These are phyloP conservation scores for Boletus eberwhitei DNA, from an alignment of 768 basidiomycete species.

Conservation along the genomic window DNA sequence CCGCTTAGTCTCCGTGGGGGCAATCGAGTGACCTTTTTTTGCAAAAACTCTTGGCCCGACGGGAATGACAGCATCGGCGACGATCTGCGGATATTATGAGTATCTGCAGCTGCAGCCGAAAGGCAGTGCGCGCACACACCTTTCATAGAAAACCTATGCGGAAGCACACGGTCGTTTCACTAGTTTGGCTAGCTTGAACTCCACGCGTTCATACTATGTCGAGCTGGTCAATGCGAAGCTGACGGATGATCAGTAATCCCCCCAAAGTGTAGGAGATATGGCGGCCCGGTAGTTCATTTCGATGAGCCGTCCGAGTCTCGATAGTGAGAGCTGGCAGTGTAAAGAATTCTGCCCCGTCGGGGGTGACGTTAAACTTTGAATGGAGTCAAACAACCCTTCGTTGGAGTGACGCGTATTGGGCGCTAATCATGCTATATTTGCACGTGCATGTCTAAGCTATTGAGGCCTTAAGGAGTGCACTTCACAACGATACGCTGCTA, in stretches of 20 bases:
- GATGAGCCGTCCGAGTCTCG: neutral
- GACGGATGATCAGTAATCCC: conserved; percentile 1
- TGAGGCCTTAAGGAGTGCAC: too few relatives aligned
- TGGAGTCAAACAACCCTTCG: neutral
- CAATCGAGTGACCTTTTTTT: neutral
- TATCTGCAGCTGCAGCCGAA: neutral
- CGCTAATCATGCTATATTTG: neutral
- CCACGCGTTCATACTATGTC: neutral
- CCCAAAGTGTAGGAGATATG: neutral
- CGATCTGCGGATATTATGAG: conserved; percentile 6
- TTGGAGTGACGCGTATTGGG: too few relatives aligned
- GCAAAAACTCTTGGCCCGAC: neutral
- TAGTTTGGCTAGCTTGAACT: neutral
- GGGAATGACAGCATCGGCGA: neutral
- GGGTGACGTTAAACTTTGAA: neutral
- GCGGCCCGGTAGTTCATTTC: neutral
- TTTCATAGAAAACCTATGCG: neutral
- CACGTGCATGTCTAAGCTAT: too few relatives aligned
- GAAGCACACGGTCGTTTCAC: neutral
- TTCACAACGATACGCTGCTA: neutral
- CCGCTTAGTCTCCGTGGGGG: neutral
- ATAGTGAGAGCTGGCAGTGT: neutral
- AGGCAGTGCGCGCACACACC: neutral
- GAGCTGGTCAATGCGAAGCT: neutral
- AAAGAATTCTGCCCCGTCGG: neutral